A percentile compares a stretch with the other conserved stretches of the same genome.
These are phyloP conservation scores for Aspergillus brunneoviolaceus DNA, from an alignment of 2,329 filamentous ascomycete genomes.

Conservation along the genomic window DNA sequence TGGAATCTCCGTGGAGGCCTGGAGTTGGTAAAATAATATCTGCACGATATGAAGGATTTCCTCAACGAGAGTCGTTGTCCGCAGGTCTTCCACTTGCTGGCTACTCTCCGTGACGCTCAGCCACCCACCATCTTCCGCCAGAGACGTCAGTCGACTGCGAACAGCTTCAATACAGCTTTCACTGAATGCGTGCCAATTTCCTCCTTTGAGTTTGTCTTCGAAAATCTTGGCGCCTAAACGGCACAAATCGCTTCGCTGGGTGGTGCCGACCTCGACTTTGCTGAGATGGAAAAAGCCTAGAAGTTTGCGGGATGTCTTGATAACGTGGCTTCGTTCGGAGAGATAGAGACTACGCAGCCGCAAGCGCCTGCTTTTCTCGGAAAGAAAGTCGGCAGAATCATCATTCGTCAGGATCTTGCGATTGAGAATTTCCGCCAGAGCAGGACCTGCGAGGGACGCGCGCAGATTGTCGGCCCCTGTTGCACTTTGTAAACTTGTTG, in stretches of 20 bases:
- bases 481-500: conserved; percentile 71
- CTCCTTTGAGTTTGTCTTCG: conserved; percentile 26
- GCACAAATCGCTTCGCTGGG: conserved; percentile 17
- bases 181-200: conserved; percentile 28
- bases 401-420: conserved; percentile 25
- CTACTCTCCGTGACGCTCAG: conserved; percentile 49
- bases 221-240: conserved; percentile 34
- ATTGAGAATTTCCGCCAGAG: conserved; percentile 36
- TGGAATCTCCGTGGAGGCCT: conserved; percentile 58
- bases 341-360: conserved; percentile 72
- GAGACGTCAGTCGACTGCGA: conserved; percentile 31
- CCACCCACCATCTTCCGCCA: conserved; percentile 46
- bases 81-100: conserved; percentile 60
- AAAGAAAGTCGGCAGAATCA: conserved; percentile 55
- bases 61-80: conserved; percentile 62
- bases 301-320: conserved; percentile 60
- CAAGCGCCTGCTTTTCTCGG: conserved; percentile 60
- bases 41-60: conserved; percentile 74
- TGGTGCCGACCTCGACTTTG: conserved; percentile 13
- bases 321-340: conserved; percentile 66
- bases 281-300: conserved; percentile 35
- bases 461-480: conserved; percentile 64
- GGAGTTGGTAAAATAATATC: conserved; percentile 68
- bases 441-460: conserved; percentile 52
- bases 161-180: conserved; percentile 38